Evolutionary conservation across 371 early-diverging fungal genomes (phyloP), one percentile per base, ranked within the genome.

Genomic region (Actinomortierella wolfii): DNA sequence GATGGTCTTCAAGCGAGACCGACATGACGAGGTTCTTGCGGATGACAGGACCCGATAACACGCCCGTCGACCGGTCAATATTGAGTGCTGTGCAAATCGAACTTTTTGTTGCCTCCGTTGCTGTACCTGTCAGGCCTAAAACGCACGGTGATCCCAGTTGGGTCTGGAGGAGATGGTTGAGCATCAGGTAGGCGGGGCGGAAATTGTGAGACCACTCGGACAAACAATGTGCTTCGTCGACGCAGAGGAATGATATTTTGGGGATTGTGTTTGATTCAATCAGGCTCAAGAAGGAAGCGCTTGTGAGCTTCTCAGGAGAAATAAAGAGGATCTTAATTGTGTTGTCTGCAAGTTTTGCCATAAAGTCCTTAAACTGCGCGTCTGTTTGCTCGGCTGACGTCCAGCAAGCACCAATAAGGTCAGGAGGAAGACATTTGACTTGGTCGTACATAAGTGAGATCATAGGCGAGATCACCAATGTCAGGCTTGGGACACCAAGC

Each of bases 161-260:
- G 0, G 78, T 67, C 26, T 66, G 59, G 52, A 90, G 61, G 7
- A 78, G 69, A 20, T 64, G 60, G 23, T 76, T 68, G 42, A 90
- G 64, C 26, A 81, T 77, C 46, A 90, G 50, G 57, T 89, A 90
- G 17, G 78, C 78, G 0, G 74, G 80, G 50, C 88, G 79, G 63
- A 94, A 93, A 60, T 92, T 93, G 69, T 92, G 90, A 2, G 92
- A 91, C 94, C 94, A 94, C 67, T 92, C 92, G 34, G 86, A 84
- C 14, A 92, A 80, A 68, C 94, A 94, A 69, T 94, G 94, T 0
- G 86, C 92, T 60, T 94, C 94, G 74, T 94, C 94, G 29, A 94
- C 79, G 21, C 86, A 88, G 1, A 79, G 80, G 43, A 90, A 67
- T 0, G 66, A 56, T 26, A 90, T 81, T 1, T 51, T 69, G n/a